A percentile compares a stretch with the other conserved stretches of the same genome.
phyloP scores from a whole-genome alignment of 2,329 filamentous ascomycete species.

The Geosmithia morbida region DNA sequence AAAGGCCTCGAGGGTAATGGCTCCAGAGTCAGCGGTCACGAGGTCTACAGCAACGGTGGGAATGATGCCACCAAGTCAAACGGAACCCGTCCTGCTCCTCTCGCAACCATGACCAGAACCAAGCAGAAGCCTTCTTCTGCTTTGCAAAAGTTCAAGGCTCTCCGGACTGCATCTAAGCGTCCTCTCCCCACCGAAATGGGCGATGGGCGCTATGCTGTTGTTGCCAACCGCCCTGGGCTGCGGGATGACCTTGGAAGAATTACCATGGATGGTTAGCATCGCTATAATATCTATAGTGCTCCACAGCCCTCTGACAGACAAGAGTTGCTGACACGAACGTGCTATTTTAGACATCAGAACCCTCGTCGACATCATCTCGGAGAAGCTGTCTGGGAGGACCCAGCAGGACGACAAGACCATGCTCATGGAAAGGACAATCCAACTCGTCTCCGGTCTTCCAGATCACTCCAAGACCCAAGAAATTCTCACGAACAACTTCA shows the following conservation, averaged over 20 bases:
- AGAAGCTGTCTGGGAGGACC: constrained; percentile 46
- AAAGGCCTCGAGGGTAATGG: not conserved
- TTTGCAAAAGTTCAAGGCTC: constrained; percentile 14
- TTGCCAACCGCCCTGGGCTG: constrained; percentile 33
- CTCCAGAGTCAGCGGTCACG: not conserved
- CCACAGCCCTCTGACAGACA: not conserved
- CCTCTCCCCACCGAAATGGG: constrained; percentile 50
- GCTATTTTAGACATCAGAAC: constrained; percentile 41
- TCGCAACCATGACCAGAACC: constrained; percentile 4
- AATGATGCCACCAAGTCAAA: constrained; percentile 2
- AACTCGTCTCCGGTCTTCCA: constrained; percentile 52
- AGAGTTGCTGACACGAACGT: too few species aligned
- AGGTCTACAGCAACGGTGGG: constrained; percentile 1
- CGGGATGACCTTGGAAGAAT: constrained; percentile 43
- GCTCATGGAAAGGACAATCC: constrained; percentile 60
- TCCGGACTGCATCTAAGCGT: constrained; percentile 34
- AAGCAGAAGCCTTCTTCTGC: constrained; percentile 10
- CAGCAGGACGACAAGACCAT: constrained; percentile 63
- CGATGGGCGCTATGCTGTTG: constrained; percentile 41
- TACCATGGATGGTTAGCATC: constrained; percentile 23
- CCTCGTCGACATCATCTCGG: constrained; percentile 42
- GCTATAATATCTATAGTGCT: not conserved
- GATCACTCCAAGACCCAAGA: constrained; percentile 44
- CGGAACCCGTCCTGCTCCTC: not conserved
- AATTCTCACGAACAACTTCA: constrained; percentile 51